These are phyloP conservation scores for Podospora bellae-mahoneyi DNA, from an alignment of 495 filamentous ascomycete genomes.

Conservation along the genomic window DNA sequence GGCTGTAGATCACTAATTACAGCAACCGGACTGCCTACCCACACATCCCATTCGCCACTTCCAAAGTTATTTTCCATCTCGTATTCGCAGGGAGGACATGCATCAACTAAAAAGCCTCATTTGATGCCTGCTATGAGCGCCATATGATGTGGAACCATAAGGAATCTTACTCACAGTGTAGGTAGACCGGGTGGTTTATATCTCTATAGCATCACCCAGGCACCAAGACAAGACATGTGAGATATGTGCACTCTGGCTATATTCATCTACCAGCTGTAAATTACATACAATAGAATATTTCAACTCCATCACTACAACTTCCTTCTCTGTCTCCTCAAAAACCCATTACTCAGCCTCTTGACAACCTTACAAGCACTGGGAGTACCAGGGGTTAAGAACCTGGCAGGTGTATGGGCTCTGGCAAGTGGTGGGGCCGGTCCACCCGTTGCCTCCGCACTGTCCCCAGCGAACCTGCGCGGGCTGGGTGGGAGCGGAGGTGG, in stretches of 20 bases:
- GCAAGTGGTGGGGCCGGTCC: conserved; percentile 41
- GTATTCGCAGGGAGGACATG: too few species aligned
- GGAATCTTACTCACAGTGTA: too few species aligned
- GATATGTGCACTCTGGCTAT: neutral
- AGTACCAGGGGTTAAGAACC: conserved; percentile 39
- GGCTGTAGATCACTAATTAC: too few species aligned
- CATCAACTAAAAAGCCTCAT: too few species aligned
- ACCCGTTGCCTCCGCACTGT: conserved; percentile 44
- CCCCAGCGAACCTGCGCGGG: conserved; percentile 31
- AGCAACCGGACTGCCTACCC: too few species aligned
- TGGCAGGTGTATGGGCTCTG: conserved; percentile 41
- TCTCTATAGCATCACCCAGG: too few species aligned
- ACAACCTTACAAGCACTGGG: conserved; percentile 36
- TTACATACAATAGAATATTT: neutral
- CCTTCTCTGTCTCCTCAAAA: neutral
- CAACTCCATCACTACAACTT: neutral
- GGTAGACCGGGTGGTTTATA: too few species aligned
- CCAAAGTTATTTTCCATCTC: too few species aligned
- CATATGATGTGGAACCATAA: too few species aligned
- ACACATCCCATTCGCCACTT: too few species aligned
- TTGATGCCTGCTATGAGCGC: too few species aligned
- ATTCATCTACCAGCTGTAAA: neutral
- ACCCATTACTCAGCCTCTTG: neutral
- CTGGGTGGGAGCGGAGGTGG: conserved; percentile 20
- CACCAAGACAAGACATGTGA: too few species aligned